A percentile compares a stretch with the other conserved stretches of the same genome.
phyloP scores from a whole-genome alignment of 129 eudicot genomes.

The Glebionis coronaria region DNA sequence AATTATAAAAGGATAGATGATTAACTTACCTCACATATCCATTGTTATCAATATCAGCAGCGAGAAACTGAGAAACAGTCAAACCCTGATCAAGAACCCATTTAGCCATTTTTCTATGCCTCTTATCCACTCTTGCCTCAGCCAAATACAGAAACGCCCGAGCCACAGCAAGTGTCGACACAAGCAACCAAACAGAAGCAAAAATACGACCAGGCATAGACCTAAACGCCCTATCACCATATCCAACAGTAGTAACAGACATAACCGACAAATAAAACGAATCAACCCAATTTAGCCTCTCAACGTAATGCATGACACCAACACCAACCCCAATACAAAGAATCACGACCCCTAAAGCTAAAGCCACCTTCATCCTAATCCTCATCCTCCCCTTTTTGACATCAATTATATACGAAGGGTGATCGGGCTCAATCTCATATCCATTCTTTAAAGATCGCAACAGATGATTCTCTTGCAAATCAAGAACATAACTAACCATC shows the following conservation, averaged over 20 bases:
- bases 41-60: conserved; percentile 90
- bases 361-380: conserved; percentile 88
- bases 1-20: background rate
- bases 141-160: conserved; percentile 97
- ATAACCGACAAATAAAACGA: conserved; percentile 87
- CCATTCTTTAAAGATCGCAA: conserved; percentile 49
- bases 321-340: conserved; percentile 87
- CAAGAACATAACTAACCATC: conserved; percentile 92
- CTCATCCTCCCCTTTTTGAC: conserved; percentile 94
- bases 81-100: conserved; percentile 90
- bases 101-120: conserved; percentile 88
- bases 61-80: conserved; percentile 96
- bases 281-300: conserved; percentile 73
- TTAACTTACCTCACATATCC: conserved; percentile 75
- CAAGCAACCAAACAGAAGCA: conserved; percentile 95
- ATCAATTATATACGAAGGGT: conserved; percentile 59
- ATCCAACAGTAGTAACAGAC: conserved; percentile 97
- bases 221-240: conserved; percentile 82
- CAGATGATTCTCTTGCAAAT: conserved; percentile 84
- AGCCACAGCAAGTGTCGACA: conserved; percentile 95
- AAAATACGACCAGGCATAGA: conserved; percentile 74
- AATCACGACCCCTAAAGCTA: conserved; percentile 89
- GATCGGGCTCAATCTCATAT: conserved; percentile 14
- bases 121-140: conserved; percentile 92
- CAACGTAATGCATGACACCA: conserved; percentile 78